Evolutionary conservation across 257 asterid genomes (phyloP).

Genomic region (Nicotiana tabacum): DNA sequence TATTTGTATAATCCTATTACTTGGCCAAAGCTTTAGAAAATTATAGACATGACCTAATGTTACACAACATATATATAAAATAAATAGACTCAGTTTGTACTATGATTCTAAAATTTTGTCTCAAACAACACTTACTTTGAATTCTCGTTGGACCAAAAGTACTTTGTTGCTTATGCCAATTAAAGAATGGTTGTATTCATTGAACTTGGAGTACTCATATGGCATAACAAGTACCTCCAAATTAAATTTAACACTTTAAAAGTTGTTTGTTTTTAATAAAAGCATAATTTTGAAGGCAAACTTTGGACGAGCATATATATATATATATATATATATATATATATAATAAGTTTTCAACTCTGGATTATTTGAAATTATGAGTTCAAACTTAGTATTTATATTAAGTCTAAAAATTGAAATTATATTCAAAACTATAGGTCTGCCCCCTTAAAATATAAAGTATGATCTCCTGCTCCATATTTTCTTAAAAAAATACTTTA

Average conservation of each 20-base stretch:
- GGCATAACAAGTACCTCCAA: slow-evolving; percentile 33
- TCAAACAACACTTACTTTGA: slow-evolving; percentile 31
- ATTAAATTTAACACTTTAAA: background rate
- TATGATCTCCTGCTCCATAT: background rate
- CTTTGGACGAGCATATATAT: background rate
- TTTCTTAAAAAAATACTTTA: background rate
- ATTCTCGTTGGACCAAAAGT: slow-evolving; percentile 18
- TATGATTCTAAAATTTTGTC: slow-evolving; percentile 12
- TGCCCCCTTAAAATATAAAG: no score
- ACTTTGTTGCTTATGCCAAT: slow-evolving; percentile 7
- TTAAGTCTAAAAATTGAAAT: no score
- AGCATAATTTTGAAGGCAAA: slow-evolving; percentile 15
- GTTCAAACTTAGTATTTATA: no score
- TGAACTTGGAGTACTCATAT: slow-evolving; percentile 19
- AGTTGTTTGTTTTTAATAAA: slow-evolving; percentile 21
- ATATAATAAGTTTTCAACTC: no score
- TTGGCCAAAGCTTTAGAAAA: background rate
- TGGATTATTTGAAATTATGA: no score
- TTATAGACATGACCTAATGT: slow-evolving; percentile 15
- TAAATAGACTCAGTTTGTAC: background rate
- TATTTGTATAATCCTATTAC: slow-evolving; percentile 1
- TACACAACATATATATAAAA: background rate
- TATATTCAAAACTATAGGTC: no score
- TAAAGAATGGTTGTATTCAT: slow-evolving; percentile 20
- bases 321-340: no score